A percentile compares a stretch with the other conserved stretches of the same genome.
These are phyloP conservation scores for Sideroxylon spinosum DNA, from an alignment of 179 eudicot species.

Conservation along the genomic window DNA sequence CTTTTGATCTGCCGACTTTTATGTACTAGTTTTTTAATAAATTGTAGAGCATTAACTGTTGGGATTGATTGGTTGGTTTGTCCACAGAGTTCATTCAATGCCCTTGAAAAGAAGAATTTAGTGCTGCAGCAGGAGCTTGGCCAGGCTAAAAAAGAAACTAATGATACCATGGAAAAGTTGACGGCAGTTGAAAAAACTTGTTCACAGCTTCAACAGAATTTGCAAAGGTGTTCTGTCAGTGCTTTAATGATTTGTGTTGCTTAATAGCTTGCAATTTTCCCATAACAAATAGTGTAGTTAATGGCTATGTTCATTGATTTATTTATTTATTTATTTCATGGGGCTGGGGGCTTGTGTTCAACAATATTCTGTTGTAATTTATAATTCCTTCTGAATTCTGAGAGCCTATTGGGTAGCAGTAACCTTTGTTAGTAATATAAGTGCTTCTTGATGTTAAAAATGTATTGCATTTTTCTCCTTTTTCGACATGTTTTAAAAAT, in stretches of 20 bases:
- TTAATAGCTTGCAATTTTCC: not conserved
- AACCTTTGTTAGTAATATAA: not conserved
- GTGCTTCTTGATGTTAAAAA: not conserved
- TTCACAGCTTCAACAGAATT: conserved; percentile 60
- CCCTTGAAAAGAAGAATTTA: conserved; percentile 62
- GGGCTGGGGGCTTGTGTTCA: too few relatives aligned
- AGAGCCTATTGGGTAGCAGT: not conserved
- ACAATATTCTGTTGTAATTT: not conserved
- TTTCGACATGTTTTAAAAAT: not conserved
- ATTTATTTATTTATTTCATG: not conserved
- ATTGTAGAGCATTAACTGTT: not conserved
- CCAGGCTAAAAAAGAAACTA: conserved; percentile 54
- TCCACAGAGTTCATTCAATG: conserved; percentile 60
- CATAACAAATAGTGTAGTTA: not conserved
- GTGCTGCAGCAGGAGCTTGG: conserved; percentile 61
- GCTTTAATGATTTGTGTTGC: not conserved
- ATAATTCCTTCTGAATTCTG: not conserved
- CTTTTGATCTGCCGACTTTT: not conserved
- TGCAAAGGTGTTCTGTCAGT: conserved; percentile 54
- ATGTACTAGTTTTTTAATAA: not conserved
- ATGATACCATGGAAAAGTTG: conserved; percentile 48
- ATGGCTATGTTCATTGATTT: not conserved
- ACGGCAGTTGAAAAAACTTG: conserved; percentile 67
- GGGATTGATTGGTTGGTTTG: conserved; percentile 1
- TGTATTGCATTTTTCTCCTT: conserved; percentile 4